Evolutionary conservation across 352 stramenopile species (phyloP).

Genomic region (Blastocystis sp.): DNA sequence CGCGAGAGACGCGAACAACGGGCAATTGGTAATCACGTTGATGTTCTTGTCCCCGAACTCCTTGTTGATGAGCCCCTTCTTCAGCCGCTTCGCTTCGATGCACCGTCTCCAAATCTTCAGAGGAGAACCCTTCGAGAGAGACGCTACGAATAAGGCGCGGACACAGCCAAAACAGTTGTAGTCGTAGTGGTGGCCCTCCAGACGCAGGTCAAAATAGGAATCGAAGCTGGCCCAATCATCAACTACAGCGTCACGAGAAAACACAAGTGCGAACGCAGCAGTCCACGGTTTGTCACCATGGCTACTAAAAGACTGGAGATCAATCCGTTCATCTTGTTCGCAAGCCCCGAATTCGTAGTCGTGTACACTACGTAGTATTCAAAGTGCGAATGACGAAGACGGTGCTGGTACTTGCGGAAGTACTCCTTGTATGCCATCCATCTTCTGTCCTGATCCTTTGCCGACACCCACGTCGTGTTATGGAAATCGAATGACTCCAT

Average conservation of each 20-base stretch:
- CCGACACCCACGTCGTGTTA: neutral
- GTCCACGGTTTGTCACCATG: conserved; percentile 55
- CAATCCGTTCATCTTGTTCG: conserved; percentile 58
- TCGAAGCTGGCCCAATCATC: conserved; percentile 60
- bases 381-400: neutral
- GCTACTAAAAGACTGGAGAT: conserved; percentile 50
- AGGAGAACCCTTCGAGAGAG: neutral
- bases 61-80: neutral
- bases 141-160: neutral
- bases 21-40: conserved; percentile 69
- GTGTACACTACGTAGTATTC: conserved; percentile 57
- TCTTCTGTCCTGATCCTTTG: neutral
- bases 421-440: neutral
- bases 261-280: neutral
- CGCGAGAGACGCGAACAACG: conserved; percentile 20
- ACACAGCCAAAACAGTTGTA: neutral
- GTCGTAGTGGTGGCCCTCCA: conserved; percentile 29
- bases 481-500: neutral
- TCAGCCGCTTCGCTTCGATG: conserved; percentile 1
- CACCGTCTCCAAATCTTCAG: conserved; percentile 26
- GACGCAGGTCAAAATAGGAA: conserved; percentile 63
- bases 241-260: neutral
- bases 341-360: conserved; percentile 53
- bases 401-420: neutral
- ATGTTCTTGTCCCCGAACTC: conserved; percentile 46